Percentiles rank a stretch among this genome's conserved stretches.
These are phyloP conservation scores for Eucalyptus coolabah DNA, from an alignment of 345 rosid species.

Conservation along the genomic window DNA sequence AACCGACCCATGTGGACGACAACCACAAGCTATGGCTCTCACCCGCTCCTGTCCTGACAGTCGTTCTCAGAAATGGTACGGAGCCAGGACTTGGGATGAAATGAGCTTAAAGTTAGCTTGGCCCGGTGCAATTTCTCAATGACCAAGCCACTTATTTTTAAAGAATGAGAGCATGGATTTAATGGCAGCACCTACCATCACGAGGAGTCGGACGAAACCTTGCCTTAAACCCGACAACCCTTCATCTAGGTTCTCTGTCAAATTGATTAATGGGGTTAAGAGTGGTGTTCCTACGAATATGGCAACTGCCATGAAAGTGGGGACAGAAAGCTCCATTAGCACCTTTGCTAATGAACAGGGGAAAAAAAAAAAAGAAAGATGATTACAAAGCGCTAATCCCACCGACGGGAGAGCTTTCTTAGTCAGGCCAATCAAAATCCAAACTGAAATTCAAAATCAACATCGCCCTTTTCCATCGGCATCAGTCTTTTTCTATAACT, in stretches of 20 bases:
- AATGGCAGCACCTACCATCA: not conserved
- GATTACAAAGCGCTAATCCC: not conserved
- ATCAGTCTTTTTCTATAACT: not conserved
- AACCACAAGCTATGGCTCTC: not conserved
- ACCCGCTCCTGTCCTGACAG: not conserved
- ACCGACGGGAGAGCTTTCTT: not conserved
- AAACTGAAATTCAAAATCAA: not conserved
- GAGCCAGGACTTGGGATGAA: not conserved
- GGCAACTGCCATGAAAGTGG: not conserved
- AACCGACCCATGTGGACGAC: too few species aligned
- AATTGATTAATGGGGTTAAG: not conserved
- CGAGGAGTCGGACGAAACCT: not conserved
- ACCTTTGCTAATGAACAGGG: not conserved
- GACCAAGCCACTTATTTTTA: not conserved
- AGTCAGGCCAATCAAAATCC: not conserved
- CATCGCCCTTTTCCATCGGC: not conserved
- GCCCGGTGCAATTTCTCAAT: not conserved
- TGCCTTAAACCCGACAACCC: not conserved
- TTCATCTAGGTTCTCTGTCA: not conserved
- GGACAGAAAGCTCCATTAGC: not conserved
- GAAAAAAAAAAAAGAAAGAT: not conserved
- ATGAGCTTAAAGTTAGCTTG: not conserved
- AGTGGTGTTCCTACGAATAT: not conserved
- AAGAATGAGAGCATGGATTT: not conserved
- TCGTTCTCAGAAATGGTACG: not conserved